These are phyloP conservation scores for Yueomyces sp. DNA, from an alignment of 805 yeast genomes.

Conservation along the genomic window DNA sequence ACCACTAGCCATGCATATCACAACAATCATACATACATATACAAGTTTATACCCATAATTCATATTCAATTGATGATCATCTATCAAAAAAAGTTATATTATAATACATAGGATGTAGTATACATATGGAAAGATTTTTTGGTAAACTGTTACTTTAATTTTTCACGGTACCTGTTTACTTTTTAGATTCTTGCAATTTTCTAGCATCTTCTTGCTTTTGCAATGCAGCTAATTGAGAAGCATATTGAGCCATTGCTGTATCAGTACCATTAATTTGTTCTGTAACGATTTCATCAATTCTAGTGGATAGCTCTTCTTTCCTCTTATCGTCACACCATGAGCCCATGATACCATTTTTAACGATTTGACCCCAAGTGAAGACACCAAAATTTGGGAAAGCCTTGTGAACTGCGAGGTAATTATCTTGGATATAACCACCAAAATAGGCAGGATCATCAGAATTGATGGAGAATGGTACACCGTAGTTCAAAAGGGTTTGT, in stretches of 20 bases:
- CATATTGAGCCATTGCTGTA: neutral
- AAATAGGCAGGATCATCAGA: slow-evolving; percentile 76
- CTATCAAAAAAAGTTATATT: no score
- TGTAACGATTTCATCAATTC: slow-evolving; percentile 29
- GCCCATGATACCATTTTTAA: slow-evolving; percentile 53
- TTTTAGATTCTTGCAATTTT: neutral
- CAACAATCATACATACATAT: no score
- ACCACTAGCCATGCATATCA: no score
- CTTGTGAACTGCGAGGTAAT: slow-evolving; percentile 52
- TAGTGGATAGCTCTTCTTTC: slow-evolving; percentile 29
- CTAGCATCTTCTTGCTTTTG: neutral
- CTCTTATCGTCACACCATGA: slow-evolving; percentile 62
- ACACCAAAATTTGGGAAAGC: slow-evolving; percentile 45
- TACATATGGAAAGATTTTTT: neutral
- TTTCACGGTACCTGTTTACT: no score
- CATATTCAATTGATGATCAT: no score
- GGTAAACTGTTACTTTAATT: neutral
- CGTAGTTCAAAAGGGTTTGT: slow-evolving; percentile 40
- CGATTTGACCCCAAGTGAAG: slow-evolving; percentile 50
- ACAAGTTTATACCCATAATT: no score
- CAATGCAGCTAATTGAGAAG: no score
- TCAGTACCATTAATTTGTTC: slow-evolving; percentile 21
- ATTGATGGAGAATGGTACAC: slow-evolving; percentile 63
- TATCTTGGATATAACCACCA: slow-evolving; percentile 74
- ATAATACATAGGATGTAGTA: no score